Evolutionary conservation across 345 rosid genomes (phyloP).

Genomic region (Angophora floribunda): DNA sequence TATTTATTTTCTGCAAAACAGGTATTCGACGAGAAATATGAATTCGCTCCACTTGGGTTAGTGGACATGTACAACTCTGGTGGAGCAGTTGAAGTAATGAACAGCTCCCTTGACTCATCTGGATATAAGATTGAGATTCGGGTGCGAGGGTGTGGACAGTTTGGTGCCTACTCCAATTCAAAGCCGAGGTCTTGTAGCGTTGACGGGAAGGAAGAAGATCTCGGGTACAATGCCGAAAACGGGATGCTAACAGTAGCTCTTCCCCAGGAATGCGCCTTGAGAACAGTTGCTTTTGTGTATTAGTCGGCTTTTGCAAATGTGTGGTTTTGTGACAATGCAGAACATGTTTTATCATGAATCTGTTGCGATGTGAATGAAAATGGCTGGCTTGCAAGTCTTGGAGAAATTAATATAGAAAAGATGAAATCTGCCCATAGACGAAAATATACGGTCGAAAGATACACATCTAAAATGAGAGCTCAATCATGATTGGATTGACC

Average conservation of each 20-base stretch:
- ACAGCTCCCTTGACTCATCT: background rate
- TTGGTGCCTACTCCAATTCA: conserved; percentile 39
- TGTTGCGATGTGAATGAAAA: background rate
- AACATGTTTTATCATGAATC: background rate
- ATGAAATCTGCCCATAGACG: background rate
- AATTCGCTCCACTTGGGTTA: conserved; percentile 20
- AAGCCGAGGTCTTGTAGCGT: conserved; percentile 38
- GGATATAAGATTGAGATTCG: conserved; percentile 9
- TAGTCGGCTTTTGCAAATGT: background rate
- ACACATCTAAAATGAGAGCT: background rate
- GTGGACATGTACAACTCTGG: conserved; percentile 15
- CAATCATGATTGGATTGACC: background rate
- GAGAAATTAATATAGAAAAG: background rate
- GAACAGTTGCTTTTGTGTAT: conserved; percentile 26
- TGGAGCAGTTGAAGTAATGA: conserved; percentile 42
- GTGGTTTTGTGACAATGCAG: background rate
- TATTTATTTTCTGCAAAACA: background rate
- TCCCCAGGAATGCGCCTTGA: conserved; percentile 11
- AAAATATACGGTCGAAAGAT: background rate
- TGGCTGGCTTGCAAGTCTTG: background rate
- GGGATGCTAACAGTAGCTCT: conserved; percentile 36
- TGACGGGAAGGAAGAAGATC: conserved; percentile 24
- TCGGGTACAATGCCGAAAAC: conserved; percentile 23
- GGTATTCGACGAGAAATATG: conserved; percentile 13
- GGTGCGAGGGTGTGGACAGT: conserved; percentile 39